Percentiles rank a stretch among this genome's conserved stretches.
These are phyloP conservation scores for Aspergillus pseudoviridinutans DNA, from an alignment of 2,329 filamentous ascomycete species.

Conservation along the genomic window DNA sequence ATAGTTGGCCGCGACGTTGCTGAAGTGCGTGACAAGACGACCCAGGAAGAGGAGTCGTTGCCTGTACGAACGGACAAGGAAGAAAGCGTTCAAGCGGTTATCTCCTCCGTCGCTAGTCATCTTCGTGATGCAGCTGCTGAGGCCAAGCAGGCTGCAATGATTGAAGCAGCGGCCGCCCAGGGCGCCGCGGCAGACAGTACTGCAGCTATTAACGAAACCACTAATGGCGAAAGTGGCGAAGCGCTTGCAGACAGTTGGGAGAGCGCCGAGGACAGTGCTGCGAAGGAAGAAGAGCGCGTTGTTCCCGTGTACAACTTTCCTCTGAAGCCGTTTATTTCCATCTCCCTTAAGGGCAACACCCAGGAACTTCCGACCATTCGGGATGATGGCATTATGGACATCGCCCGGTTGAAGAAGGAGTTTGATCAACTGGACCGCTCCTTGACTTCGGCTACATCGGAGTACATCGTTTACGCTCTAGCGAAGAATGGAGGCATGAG, in stretches of 20 bases:
- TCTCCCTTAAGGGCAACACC: constrained; percentile 56
- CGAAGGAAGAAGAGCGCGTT: constrained; percentile 61
- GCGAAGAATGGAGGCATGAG: constrained; percentile 89
- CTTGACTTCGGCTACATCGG: constrained; percentile 80
- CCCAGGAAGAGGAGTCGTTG: constrained; percentile 47
- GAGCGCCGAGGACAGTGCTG: constrained; percentile 67
- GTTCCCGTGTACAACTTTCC: constrained; percentile 92
- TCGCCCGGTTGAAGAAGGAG: constrained; percentile 92
- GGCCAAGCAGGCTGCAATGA: constrained; percentile 49
- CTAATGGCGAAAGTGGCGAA: constrained; percentile 53
- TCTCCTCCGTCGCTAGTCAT: constrained; percentile 29
- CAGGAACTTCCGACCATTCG: constrained; percentile 60
- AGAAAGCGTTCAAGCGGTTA: constrained; percentile 34
- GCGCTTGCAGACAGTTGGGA: constrained; percentile 85
- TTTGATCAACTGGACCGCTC: constrained; percentile 97
- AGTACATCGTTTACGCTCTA: constrained; percentile 91
- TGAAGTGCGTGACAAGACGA: constrained; percentile 59
- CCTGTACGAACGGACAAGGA: constrained; percentile 27
- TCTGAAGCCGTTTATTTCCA: constrained; percentile 92
- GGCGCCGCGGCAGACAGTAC: constrained; percentile 21
- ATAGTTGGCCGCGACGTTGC: constrained; percentile 57
- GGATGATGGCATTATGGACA: constrained; percentile 80
- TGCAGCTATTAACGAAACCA: constrained; percentile 49
- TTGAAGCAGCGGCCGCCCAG: constrained; percentile 39
- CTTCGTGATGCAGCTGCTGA: constrained; percentile 41